These are phyloP conservation scores for Avena insularis DNA, from an alignment of 176 grass and related monocot genomes.

Conservation along the genomic window DNA sequence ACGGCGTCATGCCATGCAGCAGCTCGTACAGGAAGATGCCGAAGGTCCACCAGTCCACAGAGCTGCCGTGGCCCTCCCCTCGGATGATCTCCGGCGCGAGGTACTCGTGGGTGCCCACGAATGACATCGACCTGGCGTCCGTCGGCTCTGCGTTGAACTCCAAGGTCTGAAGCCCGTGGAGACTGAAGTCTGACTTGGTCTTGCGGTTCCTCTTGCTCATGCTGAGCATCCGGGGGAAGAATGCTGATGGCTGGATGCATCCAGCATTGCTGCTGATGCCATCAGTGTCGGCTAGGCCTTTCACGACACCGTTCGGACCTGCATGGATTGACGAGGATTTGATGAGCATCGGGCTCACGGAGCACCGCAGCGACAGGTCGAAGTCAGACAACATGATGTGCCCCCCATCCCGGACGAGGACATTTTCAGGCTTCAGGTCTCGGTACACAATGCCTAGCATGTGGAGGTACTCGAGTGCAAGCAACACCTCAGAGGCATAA, in stretches of 20 bases:
- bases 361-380: constrained; percentile 66
- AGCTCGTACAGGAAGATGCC: constrained; percentile 77
- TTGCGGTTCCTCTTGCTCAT: constrained; percentile 56
- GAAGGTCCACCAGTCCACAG: constrained; percentile 82
- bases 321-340: constrained; percentile 58
- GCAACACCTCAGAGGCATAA: constrained; percentile 55
- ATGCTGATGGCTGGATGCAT: constrained; percentile 59
- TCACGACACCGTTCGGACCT: constrained; percentile 46
- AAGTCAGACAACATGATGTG: constrained; percentile 82
- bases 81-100: constrained; percentile 67
- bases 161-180: constrained; percentile 36
- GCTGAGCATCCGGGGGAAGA: constrained; percentile 61
- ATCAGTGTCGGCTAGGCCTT: constrained; percentile 29
- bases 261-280: constrained; percentile 32
- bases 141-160: constrained; percentile 84
- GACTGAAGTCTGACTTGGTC: constrained; percentile 66
- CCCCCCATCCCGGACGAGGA: constrained; percentile 57
- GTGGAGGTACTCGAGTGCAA: constrained; percentile 68
- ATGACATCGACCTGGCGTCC: constrained; percentile 64
- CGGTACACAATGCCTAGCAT: constrained; percentile 68
- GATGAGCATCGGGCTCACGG: constrained; percentile 62
- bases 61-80: constrained; percentile 61
- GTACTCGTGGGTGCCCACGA: constrained; percentile 78
- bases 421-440: constrained; percentile 71
- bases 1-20: constrained; percentile 66